These are phyloP conservation scores for Geosmithia morbida DNA, from an alignment of 2,329 filamentous ascomycete genomes.

Conservation along the genomic window DNA sequence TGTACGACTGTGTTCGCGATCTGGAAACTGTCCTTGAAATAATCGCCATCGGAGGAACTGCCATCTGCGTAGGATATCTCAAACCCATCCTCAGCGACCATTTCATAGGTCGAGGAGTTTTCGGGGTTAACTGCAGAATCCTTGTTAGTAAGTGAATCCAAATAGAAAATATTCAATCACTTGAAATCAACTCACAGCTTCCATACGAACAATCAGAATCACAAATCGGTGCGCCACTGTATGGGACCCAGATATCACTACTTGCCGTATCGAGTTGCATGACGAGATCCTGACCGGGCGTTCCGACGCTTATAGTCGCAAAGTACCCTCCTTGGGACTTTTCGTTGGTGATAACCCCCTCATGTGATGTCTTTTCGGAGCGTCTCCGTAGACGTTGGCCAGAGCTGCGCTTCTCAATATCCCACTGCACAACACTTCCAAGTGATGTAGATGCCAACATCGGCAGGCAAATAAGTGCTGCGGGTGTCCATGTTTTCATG, in stretches of 20 bases:
- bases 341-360: slow-evolving; percentile 29
- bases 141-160: background rate
- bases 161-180: background rate
- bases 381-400: slow-evolving; percentile 19
- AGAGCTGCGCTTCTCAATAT: slow-evolving; percentile 23
- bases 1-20: slow-evolving; percentile 36
- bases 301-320: slow-evolving; percentile 40
- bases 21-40: slow-evolving; percentile 40
- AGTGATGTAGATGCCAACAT: slow-evolving; percentile 1
- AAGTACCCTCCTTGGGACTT: slow-evolving; percentile 35
- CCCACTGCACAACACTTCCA: slow-evolving; percentile 29
- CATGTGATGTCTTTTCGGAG: slow-evolving; percentile 17
- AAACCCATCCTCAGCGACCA: slow-evolving; percentile 29
- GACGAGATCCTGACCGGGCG: slow-evolving; percentile 38
- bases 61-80: slow-evolving; percentile 48
- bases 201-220: slow-evolving; percentile 25
- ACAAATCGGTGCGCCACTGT: slow-evolving; percentile 23
- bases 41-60: slow-evolving; percentile 40
- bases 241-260: slow-evolving; percentile 49
- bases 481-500: background rate
- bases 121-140: slow-evolving; percentile 24
- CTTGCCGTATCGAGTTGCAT: slow-evolving; percentile 52
- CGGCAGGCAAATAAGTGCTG: background rate
- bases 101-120: slow-evolving; percentile 29
- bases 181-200: slow-evolving; percentile 24